Evolutionary conservation across 352 stramenopile genomes (phyloP).

Genomic region (Nothophytophthora sp.): DNA sequence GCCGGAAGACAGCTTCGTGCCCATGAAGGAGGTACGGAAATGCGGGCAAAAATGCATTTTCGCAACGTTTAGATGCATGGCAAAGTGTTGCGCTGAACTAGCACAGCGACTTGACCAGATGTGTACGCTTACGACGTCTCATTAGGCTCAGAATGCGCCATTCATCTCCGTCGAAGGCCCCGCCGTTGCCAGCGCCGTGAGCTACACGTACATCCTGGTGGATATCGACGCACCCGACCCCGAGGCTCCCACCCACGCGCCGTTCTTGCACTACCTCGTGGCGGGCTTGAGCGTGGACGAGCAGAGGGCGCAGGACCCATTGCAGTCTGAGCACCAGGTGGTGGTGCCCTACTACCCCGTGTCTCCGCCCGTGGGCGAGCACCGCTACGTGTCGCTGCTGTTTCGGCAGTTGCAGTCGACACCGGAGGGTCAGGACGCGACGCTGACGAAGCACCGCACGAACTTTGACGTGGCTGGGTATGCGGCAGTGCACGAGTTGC

Average conservation of each 20-base stretch:
- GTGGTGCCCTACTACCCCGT: slow-evolving; percentile 69
- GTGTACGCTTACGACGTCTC: too few relatives aligned
- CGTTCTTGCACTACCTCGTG: slow-evolving; percentile 75
- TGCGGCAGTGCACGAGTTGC: slow-evolving; percentile 27
- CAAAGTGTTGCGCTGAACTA: too few relatives aligned
- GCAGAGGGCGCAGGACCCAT: not conserved
- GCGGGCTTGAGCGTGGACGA: slow-evolving; percentile 16
- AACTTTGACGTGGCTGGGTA: slow-evolving; percentile 59
- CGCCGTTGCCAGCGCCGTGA: slow-evolving; percentile 6
- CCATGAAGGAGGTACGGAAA: slow-evolving; percentile 41
- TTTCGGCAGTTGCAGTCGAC: slow-evolving; percentile 31
- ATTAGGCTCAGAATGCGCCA: slow-evolving; percentile 33
- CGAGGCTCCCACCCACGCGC: slow-evolving; percentile 47
- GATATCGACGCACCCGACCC: slow-evolving; percentile 74
- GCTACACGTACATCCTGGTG: slow-evolving; percentile 67
- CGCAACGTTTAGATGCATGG: too few relatives aligned
- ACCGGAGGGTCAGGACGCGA: slow-evolving; percentile 9
- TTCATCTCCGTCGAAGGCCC: slow-evolving; percentile 22
- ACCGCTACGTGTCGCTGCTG: slow-evolving; percentile 61
- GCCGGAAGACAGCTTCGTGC: slow-evolving; percentile 28
- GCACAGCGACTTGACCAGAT: slow-evolving; percentile 1
- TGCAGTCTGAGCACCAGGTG: slow-evolving; percentile 12
- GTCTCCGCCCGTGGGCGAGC: slow-evolving; percentile 44
- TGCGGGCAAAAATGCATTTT: too few relatives aligned
- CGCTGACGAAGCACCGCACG: slow-evolving; percentile 31